phyloP scores from a whole-genome alignment of 495 filamentous ascomycete species.

The Talaromyces nanjingensis region DNA sequence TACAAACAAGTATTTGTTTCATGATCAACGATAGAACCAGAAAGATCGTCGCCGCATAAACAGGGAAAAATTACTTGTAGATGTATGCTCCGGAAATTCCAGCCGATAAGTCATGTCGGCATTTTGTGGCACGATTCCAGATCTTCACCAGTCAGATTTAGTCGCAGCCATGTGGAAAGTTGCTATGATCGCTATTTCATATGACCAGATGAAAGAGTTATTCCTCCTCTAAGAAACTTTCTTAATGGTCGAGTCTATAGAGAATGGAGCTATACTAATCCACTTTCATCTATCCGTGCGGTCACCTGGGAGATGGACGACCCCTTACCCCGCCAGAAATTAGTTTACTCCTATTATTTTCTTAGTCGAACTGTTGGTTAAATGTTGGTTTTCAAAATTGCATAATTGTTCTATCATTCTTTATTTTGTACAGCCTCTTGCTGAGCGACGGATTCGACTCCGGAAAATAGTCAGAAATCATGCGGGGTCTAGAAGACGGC shows the following conservation, averaged over 20 bases:
- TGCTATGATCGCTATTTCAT: neutral
- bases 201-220: neutral
- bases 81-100: neutral
- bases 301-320: neutral
- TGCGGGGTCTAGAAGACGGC: constrained; percentile 29
- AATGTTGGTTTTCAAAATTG: neutral
- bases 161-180: neutral
- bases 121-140: neutral
- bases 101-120: neutral
- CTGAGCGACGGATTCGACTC: neutral
- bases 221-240: neutral
- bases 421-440: neutral
- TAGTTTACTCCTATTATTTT: neutral
- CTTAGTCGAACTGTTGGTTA: neutral
- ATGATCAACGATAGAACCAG: neutral
- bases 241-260: neutral
- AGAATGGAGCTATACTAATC: neutral
- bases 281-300: neutral
- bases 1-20: neutral
- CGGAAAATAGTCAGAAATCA: constrained; percentile 5
- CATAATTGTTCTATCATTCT: neutral
- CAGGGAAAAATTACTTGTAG: neutral
- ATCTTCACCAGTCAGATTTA: neutral
- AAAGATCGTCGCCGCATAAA: neutral
- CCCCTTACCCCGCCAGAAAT: neutral